These are phyloP conservation scores for Wickerhamiella dianesei DNA, from an alignment of 805 yeast species.

Conservation along the genomic window DNA sequence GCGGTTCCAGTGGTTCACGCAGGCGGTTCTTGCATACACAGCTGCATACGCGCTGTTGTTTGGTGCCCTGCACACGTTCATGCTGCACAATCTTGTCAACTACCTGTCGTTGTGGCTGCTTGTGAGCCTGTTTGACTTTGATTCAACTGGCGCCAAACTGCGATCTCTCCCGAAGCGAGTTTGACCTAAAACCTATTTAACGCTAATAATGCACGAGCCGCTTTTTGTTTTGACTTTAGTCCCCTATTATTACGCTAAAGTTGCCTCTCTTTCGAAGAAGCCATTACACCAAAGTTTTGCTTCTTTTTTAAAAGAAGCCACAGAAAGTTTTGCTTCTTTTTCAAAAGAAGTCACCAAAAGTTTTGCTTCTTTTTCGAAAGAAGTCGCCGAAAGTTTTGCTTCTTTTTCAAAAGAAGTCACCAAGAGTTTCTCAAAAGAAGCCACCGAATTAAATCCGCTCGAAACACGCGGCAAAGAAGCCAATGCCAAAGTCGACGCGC, in stretches of 20 bases:
- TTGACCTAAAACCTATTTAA: not conserved
- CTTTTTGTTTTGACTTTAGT: too few species aligned
- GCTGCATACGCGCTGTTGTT: conserved; percentile 51
- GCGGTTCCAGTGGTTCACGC: conserved; percentile 22
- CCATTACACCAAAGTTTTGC: too few species aligned
- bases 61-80: conserved; percentile 65
- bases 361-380: too few species aligned
- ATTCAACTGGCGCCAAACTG: not conserved
- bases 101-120: conserved; percentile 22
- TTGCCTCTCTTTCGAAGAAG: too few species aligned
- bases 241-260: too few species aligned
- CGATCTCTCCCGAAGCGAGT: not conserved
- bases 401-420: too few species aligned
- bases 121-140: not conserved
- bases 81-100: conserved; percentile 66
- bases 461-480: conserved; percentile 92
- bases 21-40: conserved; percentile 34
- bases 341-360: too few species aligned
- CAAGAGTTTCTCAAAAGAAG: too few species aligned
- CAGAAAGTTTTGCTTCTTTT: too few species aligned
- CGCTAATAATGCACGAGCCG: too few species aligned
- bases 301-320: too few species aligned
- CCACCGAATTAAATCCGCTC: conserved; percentile 29
- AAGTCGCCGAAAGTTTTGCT: too few species aligned
- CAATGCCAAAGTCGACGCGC: conserved; percentile 93